Conservation (phyloP, 176 grass and related monocot genomes). For the Raddia distichophylla region DNA sequence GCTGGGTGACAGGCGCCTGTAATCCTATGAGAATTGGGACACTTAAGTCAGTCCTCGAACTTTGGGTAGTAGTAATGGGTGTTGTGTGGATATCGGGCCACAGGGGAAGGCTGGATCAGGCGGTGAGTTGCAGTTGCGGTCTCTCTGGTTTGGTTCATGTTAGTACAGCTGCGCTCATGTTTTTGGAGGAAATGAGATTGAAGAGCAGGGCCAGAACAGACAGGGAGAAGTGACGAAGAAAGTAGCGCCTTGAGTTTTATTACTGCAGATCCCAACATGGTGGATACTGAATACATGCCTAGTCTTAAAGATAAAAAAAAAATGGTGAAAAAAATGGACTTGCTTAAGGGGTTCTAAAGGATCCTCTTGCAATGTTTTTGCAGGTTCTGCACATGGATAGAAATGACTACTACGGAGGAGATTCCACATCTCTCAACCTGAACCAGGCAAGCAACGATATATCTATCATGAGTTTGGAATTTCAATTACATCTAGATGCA, state of each 20-base stretch:
- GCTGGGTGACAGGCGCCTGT: not conserved
- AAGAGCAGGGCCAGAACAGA: not conserved
- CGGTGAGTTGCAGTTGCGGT: not conserved
- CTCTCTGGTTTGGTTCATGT: not conserved
- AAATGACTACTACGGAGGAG: slow-evolving; percentile 88
- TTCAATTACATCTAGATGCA: not conserved
- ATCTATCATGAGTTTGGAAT: not conserved
- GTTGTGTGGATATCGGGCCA: not conserved
- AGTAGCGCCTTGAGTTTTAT: not conserved
- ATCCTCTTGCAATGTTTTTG: slow-evolving; percentile 3
- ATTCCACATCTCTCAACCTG: slow-evolving; percentile 82
- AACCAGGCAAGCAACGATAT: slow-evolving; percentile 56
- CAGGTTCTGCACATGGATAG: slow-evolving; percentile 93
- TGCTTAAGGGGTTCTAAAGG: slow-evolving; percentile 28
- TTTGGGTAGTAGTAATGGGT: not conserved
- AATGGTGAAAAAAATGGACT: not conserved
- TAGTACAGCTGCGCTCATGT: not conserved
- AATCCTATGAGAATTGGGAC: not conserved
- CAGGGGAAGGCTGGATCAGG: not conserved
- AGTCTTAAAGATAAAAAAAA: not conserved
- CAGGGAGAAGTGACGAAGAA: not conserved
- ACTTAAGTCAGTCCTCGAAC: not conserved
- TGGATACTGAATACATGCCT: not conserved
- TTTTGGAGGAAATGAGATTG: not conserved
- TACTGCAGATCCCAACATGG: not conserved